Percentiles rank a stretch among this genome's conserved stretches.
Conservation (phyloP, 2,329 filamentous ascomycete species). For the Leptographium galeiforme region DNA sequence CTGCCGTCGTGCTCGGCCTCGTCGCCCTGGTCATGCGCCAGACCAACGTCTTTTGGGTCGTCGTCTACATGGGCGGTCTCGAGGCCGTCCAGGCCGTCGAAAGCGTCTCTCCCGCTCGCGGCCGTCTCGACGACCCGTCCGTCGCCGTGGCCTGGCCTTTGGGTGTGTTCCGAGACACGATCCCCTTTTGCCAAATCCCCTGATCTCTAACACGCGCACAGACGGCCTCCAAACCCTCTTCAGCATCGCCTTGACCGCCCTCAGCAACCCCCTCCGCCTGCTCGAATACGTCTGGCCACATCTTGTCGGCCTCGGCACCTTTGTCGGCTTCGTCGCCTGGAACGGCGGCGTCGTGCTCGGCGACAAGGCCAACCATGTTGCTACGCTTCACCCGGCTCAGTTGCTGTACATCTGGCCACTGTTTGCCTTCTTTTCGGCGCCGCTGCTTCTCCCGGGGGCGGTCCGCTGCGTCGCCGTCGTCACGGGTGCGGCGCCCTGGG, state of each 20-base stretch:
- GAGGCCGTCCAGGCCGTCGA: constrained; percentile 39
- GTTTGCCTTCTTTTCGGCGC: constrained; percentile 77
- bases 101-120: constrained; percentile 19
- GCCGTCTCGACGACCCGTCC: constrained; percentile 41
- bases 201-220: constrained; percentile 13
- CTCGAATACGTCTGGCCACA: constrained; percentile 42
- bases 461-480: constrained; percentile 25
- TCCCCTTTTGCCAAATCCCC: too few species aligned
- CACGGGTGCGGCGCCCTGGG: neutral
- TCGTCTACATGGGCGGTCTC: constrained; percentile 57
- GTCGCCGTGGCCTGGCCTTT: constrained; percentile 33
- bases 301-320: constrained; percentile 49
- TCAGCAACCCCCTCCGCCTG: constrained; percentile 33
- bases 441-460: constrained; percentile 29
- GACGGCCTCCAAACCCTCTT: constrained; percentile 44
- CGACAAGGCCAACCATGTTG: constrained; percentile 88
- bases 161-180: constrained; percentile 24
- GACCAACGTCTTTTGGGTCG: constrained; percentile 95
- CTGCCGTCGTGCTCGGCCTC: constrained; percentile 43
- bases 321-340: constrained; percentile 65
- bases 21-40: constrained; percentile 67
- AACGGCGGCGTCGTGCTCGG: constrained; percentile 89
- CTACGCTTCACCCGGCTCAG: constrained; percentile 77
- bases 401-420: constrained; percentile 94
- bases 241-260: constrained; percentile 48